Conservation (phyloP, 1,284 basidiomycete species). For the Boletus semigastroideus region DNA sequence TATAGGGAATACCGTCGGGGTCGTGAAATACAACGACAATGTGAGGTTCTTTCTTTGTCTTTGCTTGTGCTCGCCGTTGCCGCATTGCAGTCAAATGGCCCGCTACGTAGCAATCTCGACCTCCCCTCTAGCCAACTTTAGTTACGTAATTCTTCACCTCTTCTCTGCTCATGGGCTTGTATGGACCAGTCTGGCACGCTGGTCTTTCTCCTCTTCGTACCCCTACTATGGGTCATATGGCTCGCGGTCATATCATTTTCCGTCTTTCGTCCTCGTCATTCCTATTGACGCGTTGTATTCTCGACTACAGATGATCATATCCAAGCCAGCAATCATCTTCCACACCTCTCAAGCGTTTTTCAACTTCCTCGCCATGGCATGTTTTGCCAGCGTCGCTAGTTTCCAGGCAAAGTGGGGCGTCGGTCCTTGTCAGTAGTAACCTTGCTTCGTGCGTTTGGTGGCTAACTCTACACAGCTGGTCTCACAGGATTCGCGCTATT, state of each 20-base stretch:
- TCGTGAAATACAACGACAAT: constrained; percentile 66
- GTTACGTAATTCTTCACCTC: constrained; percentile 56
- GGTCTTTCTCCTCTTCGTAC: constrained; percentile 61
- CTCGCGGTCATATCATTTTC: constrained; percentile 54
- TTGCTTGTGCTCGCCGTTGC: constrained; percentile 5
- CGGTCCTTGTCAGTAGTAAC: constrained; percentile 67
- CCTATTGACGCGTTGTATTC: constrained; percentile 20
- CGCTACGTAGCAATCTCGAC: constrained; percentile 21
- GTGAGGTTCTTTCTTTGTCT: constrained; percentile 43
- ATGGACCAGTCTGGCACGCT: constrained; percentile 48
- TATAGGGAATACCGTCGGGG: constrained; percentile 55
- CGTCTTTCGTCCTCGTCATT: neutral
- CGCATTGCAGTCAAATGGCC: constrained; percentile 13
- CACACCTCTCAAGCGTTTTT: constrained; percentile 79
- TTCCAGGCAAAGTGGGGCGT: constrained; percentile 84
- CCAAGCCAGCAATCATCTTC: constrained; percentile 75
- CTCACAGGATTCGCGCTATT: constrained; percentile 85
- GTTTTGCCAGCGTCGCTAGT: constrained; percentile 80
- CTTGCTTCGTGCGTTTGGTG: neutral
- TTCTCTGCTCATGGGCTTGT: constrained; percentile 37
- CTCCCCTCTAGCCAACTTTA: constrained; percentile 23
- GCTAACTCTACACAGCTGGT: constrained; percentile 56
- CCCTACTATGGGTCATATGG: constrained; percentile 60
- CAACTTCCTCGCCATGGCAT: constrained; percentile 86
- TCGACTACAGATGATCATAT: constrained; percentile 71